Evolutionary conservation across 208 protist species (phyloP), one percentile per base, ranked within the genome.

Genomic region (Leishmania turanica): DNA sequence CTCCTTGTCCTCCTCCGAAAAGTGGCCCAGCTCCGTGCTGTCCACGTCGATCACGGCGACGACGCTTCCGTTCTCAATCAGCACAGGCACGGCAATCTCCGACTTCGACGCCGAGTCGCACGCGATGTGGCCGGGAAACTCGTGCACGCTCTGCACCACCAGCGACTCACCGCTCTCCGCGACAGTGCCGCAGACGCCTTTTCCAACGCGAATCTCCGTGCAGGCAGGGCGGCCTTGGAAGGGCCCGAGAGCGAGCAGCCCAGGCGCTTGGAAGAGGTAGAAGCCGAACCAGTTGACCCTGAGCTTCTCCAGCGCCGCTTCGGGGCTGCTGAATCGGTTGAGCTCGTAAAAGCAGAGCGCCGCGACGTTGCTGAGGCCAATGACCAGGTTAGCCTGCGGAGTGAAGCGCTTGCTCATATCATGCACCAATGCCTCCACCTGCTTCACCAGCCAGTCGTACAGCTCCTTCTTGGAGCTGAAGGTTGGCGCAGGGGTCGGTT

Each of bases 81-180:
- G 80, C 6, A 99, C 89, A 4, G 96, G 97, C 47, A 99, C 87
- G 27, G 98, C 96, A 73, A 98, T 91, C 88, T 99, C 97, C 9
- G 96, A 95, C n/a, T 95, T 80, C 13, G 94, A 98, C 11, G 87
- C 86, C 21, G 84, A 87, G 80, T 98, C 96, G 81, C 96, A 98
- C n/a, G 97, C 97, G 77, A 99, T 99, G 90, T 99, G 98, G 9
- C 96, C 96, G n/a, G 92, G 83, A 79, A 99, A 99, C 60, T 83
- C 84, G 77, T 99, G 94, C 45, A 99, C 98, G 83, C 99, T 88
- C 4, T 66, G 5, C 65, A 99, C 91, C 1, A 97, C 80, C 19
- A 96, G 82, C 27, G 87, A 83, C 79, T 93, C 54, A 5, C 86
- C 82, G 62, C 80, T 78, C 45, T 89, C 81, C 56, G 87, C 91